These are phyloP conservation scores for Neurospora sp. DNA, from an alignment of 495 filamentous ascomycete species.

Conservation along the genomic window DNA sequence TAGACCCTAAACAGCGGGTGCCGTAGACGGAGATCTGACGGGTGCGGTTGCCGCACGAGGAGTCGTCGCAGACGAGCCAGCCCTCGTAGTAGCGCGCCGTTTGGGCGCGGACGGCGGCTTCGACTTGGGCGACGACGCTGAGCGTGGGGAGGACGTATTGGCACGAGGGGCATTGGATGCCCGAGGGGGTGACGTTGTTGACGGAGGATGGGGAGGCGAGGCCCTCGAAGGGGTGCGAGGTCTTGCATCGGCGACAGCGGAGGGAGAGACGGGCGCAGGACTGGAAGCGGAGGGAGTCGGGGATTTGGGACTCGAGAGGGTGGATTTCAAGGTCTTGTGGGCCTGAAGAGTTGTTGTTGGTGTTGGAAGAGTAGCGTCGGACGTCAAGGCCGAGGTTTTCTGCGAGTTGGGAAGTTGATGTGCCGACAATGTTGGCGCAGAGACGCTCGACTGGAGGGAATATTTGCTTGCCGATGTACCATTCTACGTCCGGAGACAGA, in stretches of 20 bases:
- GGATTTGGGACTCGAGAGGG: conserved; percentile 87
- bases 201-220: conserved; percentile 38
- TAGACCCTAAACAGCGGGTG: conserved; percentile 76
- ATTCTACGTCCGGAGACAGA: conserved; percentile 81
- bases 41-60: conserved; percentile 76
- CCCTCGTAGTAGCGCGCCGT: conserved; percentile 82
- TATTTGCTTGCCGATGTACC: conserved; percentile 96
- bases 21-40: conserved; percentile 89
- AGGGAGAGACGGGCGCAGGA: conserved; percentile 64
- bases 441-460: conserved; percentile 97
- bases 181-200: conserved; percentile 55
- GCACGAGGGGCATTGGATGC: conserved; percentile 59
- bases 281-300: conserved; percentile 76
- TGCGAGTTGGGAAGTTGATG: conserved; percentile 76
- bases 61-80: conserved; percentile 84
- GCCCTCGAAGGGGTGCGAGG: conserved; percentile 63
- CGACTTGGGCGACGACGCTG: conserved; percentile 74
- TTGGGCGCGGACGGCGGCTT: conserved; percentile 67
- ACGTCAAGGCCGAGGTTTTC: conserved; percentile 89
- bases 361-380: conserved; percentile 53
- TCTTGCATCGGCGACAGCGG: conserved; percentile 72
- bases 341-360: conserved; percentile 28
- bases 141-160: conserved; percentile 54
- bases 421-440: conserved; percentile 89
- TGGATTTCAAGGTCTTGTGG: conserved; percentile 60